phyloP scores from a whole-genome alignment of 176 grass and related monocot genomes.

The Zizania latifolia region DNA sequence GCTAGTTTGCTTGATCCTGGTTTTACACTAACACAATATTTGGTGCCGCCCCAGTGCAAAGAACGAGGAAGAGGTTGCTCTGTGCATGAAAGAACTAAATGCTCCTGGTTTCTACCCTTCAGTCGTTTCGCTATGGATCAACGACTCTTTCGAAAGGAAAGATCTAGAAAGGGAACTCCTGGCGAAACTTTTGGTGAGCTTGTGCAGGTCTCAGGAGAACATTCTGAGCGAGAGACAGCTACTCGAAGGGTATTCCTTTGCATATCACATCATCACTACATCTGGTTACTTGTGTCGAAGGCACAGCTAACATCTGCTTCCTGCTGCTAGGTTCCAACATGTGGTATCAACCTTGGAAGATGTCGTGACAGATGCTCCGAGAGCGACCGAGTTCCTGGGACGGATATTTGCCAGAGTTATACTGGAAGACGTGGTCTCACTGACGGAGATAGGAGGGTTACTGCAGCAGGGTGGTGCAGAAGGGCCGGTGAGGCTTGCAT shows the following conservation, averaged over 20 bases:
- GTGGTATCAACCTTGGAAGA: constrained; percentile 70
- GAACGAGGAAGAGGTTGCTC: constrained; percentile 65
- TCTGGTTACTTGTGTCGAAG: background rate
- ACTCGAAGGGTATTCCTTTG: constrained; percentile 56
- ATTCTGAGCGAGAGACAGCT: constrained; percentile 52
- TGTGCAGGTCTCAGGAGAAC: constrained; percentile 54
- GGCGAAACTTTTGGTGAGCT: constrained; percentile 58
- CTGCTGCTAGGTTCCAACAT: constrained; percentile 52
- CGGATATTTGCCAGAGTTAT: constrained; percentile 52
- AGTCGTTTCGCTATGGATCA: constrained; percentile 73
- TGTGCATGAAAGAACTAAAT: constrained; percentile 87
- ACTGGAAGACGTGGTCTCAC: constrained; percentile 49
- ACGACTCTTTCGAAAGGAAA: constrained; percentile 79
- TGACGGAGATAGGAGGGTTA: constrained; percentile 47
- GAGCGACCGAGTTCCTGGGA: constrained; percentile 61
- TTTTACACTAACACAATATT: constrained; percentile 21
- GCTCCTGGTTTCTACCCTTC: constrained; percentile 60
- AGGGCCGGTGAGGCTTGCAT: constrained; percentile 31
- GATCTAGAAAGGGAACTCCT: constrained; percentile 67
- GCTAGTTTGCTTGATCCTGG: background rate
- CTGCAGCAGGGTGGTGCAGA: constrained; percentile 40
- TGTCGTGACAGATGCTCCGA: constrained; percentile 68
- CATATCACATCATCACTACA: background rate
- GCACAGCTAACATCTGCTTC: background rate
- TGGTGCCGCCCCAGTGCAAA: constrained; percentile 43